Evolutionary conservation across 768 basidiomycete species (phyloP).

Genomic region (Lyophyllum decastes): DNA sequence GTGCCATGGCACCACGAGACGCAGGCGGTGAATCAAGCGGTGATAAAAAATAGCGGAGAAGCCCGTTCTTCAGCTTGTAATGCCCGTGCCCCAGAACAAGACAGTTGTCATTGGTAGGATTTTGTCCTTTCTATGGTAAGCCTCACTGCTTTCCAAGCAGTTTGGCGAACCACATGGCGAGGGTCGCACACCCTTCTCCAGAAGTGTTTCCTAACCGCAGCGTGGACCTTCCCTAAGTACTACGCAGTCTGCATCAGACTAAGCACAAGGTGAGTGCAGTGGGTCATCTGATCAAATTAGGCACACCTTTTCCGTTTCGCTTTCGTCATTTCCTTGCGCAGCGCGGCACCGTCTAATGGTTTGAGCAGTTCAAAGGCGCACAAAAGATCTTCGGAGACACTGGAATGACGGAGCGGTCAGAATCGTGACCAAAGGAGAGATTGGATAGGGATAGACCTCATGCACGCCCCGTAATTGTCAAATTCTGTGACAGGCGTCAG

Average conservation of each 20-base stretch:
- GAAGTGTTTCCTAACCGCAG: constrained; percentile 1
- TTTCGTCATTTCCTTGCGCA: constrained; percentile 98
- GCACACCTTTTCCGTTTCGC: constrained; percentile 90
- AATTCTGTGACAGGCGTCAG: constrained; percentile 59
- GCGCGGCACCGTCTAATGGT: constrained; percentile 89
- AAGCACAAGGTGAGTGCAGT: neutral
- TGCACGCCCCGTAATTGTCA: constrained; percentile 94
- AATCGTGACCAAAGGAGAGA: constrained; percentile 5
- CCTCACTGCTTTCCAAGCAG: constrained; percentile 12
- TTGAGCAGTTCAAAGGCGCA: constrained; percentile 98
- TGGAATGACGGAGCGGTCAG: constrained; percentile 29
- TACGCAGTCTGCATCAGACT: constrained; percentile 22
- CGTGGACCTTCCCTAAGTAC: neutral
- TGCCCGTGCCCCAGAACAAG: constrained; percentile 2
- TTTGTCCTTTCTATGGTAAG: constrained; percentile 1
- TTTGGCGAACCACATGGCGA: constrained; percentile 1
- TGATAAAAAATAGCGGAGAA: constrained; percentile 10
- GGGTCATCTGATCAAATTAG: neutral
- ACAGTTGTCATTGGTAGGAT: neutral
- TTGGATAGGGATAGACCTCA: constrained; percentile 60
- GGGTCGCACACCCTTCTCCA: neutral
- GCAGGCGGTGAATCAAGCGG: constrained; percentile 1
- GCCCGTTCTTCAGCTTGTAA: constrained; percentile 12
- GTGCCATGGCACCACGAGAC: constrained; percentile 10
- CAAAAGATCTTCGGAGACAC: constrained; percentile 94